Evolutionary conservation across 257 asterid species (phyloP).

Genomic region (Solanum pinnatisectum): DNA sequence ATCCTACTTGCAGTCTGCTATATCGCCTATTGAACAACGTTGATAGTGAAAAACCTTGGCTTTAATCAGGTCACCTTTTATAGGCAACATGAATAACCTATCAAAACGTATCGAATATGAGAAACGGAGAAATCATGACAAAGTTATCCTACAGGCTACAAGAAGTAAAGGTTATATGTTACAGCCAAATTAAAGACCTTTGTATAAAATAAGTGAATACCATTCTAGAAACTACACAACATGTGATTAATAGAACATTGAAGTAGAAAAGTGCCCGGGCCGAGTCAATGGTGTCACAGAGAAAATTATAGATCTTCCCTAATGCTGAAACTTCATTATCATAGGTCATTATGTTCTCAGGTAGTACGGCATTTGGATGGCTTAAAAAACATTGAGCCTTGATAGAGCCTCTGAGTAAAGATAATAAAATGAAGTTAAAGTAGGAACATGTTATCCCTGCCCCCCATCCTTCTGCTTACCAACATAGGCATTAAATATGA

Average conservation of each 20-base stretch:
- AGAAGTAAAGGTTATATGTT: no score
- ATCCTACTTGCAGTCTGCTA: no score
- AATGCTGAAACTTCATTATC: conserved; percentile 95
- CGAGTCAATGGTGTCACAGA: conserved; percentile 80
- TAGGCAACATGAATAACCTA: no score
- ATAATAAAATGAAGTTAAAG: background rate
- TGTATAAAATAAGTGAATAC: background rate
- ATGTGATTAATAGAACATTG: background rate
- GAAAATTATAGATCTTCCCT: conserved; percentile 79
- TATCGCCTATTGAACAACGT: no score
- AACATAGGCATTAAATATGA: no score
- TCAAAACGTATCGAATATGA: no score
- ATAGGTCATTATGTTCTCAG: conserved; percentile 52
- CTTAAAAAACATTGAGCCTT: conserved; percentile 32
- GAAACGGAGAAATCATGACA: no score
- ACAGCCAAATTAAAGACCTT: background rate
- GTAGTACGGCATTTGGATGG: conserved; percentile 52
- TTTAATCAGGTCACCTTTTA: no score
- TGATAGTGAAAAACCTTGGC: no score
- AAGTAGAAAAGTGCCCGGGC: conserved; percentile 43
- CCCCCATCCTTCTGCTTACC: background rate
- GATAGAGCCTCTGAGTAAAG: conserved; percentile 75
- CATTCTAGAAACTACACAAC: background rate
- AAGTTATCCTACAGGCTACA: no score
- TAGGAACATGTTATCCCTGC: background rate